phyloP scores from a whole-genome alignment of 73 alveolate genomes.

The Paramecium pentaurelia region DNA sequence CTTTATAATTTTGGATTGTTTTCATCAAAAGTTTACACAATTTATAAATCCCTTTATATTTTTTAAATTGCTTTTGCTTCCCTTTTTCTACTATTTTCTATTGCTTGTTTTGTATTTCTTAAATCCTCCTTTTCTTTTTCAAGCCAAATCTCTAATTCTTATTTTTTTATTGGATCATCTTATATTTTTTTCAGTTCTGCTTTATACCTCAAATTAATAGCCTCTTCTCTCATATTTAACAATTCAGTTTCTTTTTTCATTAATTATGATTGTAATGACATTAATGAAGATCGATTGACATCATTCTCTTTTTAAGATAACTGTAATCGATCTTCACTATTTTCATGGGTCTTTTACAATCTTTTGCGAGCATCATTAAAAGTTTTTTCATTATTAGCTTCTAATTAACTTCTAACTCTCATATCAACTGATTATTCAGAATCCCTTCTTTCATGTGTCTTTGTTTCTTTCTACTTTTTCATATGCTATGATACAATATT shows the following conservation, averaged over 20 bases:
- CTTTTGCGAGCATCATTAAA: conserved; percentile 27
- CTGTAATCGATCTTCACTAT: neutral
- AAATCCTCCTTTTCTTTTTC: conserved; percentile 11
- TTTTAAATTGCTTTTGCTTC: conserved; percentile 7
- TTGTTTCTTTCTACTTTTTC: neutral
- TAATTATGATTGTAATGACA: neutral
- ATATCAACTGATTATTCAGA: neutral
- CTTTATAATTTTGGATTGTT: neutral
- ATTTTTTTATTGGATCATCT: neutral
- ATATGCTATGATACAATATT: neutral
- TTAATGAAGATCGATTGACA: conserved; percentile 1
- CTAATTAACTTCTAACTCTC: neutral
- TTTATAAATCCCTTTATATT: neutral
- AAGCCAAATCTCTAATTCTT: neutral
- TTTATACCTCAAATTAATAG: neutral
- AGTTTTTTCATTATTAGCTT: neutral
- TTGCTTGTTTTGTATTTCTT: neutral
- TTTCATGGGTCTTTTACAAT: neutral
- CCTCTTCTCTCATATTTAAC: conserved; percentile 31
- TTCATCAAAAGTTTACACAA: conserved; percentile 28
- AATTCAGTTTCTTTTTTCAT: neutral
- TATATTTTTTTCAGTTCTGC: neutral
- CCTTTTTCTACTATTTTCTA: conserved; percentile 25
- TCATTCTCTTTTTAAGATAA: neutral
- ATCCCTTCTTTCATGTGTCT: neutral